Conservation (phyloP, 495 filamentous ascomycete genomes). For the Penicillium coffeae region DNA sequence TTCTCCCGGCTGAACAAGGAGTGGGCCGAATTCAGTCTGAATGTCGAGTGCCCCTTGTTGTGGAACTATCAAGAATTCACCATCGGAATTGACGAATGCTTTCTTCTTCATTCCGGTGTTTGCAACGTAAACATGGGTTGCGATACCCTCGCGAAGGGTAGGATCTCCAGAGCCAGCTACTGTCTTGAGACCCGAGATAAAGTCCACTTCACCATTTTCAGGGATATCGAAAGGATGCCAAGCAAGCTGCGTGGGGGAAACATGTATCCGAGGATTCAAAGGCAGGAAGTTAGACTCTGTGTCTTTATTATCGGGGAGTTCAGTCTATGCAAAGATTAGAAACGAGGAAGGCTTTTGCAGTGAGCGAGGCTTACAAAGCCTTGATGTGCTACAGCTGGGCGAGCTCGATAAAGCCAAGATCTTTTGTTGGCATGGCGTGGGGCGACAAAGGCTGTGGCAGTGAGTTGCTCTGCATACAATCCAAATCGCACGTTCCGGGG, state of each 20-base stretch:
- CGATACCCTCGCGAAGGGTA: conserved; percentile 45
- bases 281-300: conserved; percentile 47
- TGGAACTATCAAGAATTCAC: conserved; percentile 46
- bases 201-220: conserved; percentile 32
- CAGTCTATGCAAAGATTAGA: conserved; percentile 27
- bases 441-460: conserved; percentile 45
- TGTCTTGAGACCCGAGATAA: conserved; percentile 45
- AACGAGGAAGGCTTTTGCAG: not conserved
- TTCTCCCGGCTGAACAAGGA: conserved; percentile 48
- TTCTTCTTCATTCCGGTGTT: conserved; percentile 46
- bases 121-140: conserved; percentile 43
- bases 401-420: conserved; percentile 46
- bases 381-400: conserved; percentile 48
- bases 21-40: conserved; percentile 47
- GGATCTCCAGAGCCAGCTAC: conserved; percentile 49
- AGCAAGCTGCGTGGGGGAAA: conserved; percentile 54
- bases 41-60: conserved; percentile 47
- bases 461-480: conserved; percentile 47
- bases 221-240: conserved; percentile 49
- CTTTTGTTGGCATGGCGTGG: conserved; percentile 47
- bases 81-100: conserved; percentile 48
- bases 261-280: conserved; percentile 52
- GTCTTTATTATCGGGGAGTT: conserved; percentile 43
- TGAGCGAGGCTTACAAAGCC: conserved; percentile 38
- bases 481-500: conserved; percentile 46